Evolutionary conservation across 495 filamentous ascomycete genomes (phyloP).

Genomic region (Penicillium coprophilum): DNA sequence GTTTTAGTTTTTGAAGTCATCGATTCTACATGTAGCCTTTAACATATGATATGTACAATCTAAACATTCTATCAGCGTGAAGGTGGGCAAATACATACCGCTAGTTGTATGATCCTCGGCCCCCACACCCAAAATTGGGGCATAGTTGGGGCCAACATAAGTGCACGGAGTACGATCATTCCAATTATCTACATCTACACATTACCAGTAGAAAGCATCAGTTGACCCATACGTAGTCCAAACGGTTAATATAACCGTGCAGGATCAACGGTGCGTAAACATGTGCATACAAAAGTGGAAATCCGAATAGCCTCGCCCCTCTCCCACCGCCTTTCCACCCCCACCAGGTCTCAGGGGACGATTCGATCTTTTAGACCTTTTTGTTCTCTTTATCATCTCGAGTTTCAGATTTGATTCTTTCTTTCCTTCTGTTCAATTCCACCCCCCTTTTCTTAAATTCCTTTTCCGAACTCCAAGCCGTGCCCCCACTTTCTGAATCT

Average conservation of each 20-base stretch:
- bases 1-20: too few relatives aligned
- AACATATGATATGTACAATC: background rate
- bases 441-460: background rate
- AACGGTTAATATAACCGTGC: slow-evolving; percentile 7
- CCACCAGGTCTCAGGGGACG: slow-evolving; percentile 31
- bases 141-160: background rate
- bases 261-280: background rate
- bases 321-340: slow-evolving; percentile 54
- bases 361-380: slow-evolving; percentile 11
- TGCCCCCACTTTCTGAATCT: slow-evolving; percentile 25
- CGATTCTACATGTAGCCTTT: too few relatives aligned
- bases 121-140: slow-evolving; percentile 12
- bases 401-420: background rate
- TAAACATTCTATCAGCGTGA: background rate
- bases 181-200: background rate
- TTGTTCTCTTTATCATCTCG: slow-evolving; percentile 11
- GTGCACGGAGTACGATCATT: background rate
- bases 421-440: background rate
- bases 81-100: slow-evolving; percentile 1
- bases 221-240: background rate
- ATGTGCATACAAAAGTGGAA: slow-evolving; percentile 8
- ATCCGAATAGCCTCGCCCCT: slow-evolving; percentile 37
- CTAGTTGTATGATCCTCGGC: slow-evolving; percentile 4
- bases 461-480: slow-evolving; percentile 1
- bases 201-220: background rate